Evolutionary conservation across 2,329 filamentous ascomycete genomes (phyloP).

Genomic region (Fusarium albosuccineum): DNA sequence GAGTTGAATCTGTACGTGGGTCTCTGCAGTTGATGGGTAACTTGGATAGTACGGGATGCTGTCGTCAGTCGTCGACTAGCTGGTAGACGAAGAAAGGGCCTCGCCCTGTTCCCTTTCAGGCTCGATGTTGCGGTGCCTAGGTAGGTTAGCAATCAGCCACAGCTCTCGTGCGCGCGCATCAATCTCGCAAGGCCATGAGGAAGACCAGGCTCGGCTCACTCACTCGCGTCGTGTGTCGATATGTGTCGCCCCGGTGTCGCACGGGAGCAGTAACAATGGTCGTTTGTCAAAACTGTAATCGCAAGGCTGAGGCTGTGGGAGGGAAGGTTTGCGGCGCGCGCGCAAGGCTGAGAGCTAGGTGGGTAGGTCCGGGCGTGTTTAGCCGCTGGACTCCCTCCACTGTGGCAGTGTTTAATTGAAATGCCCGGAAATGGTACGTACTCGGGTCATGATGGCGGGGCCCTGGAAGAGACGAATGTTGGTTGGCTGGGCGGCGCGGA

Average conservation of each 20-base stretch:
- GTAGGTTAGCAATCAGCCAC: slow-evolving; percentile 4
- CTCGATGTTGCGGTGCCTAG: background rate
- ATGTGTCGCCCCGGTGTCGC: slow-evolving; percentile 11
- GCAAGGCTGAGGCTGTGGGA: slow-evolving; percentile 44
- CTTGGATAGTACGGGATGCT: background rate
- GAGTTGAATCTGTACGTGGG: background rate
- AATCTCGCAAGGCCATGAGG: background rate
- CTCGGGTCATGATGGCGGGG: background rate
- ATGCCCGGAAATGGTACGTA: background rate
- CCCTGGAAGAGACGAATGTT: background rate
- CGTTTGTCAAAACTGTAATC: slow-evolving; percentile 31
- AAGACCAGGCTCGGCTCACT: background rate
- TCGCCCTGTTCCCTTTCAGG: background rate
- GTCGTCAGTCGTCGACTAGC: background rate
- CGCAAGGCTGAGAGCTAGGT: slow-evolving; percentile 39
- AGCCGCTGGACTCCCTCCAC: too few relatives aligned
- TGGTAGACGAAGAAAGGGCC: background rate
- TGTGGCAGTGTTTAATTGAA: slow-evolving; percentile 17
- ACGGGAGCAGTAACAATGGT: slow-evolving; percentile 6
- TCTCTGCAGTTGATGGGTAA: background rate
- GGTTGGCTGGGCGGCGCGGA: background rate
- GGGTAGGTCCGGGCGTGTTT: too few relatives aligned
- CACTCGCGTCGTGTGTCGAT: slow-evolving; percentile 9
- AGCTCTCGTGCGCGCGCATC: background rate
- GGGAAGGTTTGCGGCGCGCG: slow-evolving; percentile 34